Conservation (phyloP, 805 yeast species). For the Ascoidea rubescens region DNA sequence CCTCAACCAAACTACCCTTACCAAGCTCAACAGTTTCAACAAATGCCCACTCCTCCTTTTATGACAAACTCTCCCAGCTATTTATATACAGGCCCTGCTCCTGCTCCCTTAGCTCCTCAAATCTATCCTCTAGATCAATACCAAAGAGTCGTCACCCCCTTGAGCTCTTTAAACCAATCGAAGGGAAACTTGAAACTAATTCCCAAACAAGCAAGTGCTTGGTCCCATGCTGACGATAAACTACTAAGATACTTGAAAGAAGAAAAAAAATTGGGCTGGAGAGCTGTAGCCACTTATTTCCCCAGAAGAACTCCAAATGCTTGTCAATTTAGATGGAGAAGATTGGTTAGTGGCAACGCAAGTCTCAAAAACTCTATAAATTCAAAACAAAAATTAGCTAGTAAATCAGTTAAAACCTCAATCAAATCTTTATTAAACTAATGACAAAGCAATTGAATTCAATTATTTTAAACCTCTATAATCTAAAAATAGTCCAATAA, state of each 20-base stretch:
- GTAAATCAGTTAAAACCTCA: not conserved
- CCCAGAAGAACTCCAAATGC: slow-evolving; percentile 41
- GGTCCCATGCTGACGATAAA: slow-evolving; percentile 33
- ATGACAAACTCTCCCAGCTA: not conserved
- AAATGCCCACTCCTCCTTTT: not conserved
- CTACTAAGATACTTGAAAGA: slow-evolving; percentile 32
- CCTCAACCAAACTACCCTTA: not conserved
- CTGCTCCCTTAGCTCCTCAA: not conserved
- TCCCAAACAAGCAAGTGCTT: slow-evolving; percentile 20
- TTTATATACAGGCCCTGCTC: not conserved
- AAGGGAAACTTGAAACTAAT: slow-evolving; percentile 20
- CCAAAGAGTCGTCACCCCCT: not conserved
- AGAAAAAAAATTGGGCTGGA: slow-evolving; percentile 39
- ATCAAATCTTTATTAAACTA: not conserved
- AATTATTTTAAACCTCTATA: no score
- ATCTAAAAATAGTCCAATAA: no score
- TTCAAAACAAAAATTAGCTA: not conserved
- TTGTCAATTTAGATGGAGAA: slow-evolving; percentile 42
- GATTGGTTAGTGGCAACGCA: slow-evolving; percentile 13
- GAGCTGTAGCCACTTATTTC: slow-evolving; percentile 36
- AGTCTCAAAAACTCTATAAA: not conserved
- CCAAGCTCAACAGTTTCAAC: not conserved
- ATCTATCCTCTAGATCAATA: not conserved
- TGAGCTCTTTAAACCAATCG: slow-evolving; percentile 11
- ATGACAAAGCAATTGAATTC: no score